Conservation (phyloP, 139 green algal species). For the Chlorella sp. region DNA sequence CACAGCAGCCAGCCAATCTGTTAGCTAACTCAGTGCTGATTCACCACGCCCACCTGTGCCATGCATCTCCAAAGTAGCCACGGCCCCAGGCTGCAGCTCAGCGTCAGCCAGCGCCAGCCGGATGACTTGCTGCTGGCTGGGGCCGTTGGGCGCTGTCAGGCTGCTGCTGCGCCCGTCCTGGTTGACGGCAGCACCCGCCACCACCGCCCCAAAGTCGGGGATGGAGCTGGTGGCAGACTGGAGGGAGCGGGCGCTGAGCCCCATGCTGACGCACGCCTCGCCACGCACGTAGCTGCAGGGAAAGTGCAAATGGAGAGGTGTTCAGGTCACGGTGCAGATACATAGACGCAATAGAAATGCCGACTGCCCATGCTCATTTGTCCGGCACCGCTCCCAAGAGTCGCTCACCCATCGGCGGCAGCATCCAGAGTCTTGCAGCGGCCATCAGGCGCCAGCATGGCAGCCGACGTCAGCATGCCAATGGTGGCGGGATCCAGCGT, state of each 20-base stretch:
- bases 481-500: conserved; percentile 67
- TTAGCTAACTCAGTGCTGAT: no score
- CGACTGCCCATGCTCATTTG: no score
- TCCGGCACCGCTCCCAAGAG: no score
- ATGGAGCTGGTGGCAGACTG: neutral
- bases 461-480: conserved; percentile 56
- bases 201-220: conserved; percentile 30
- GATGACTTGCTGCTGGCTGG: conserved; percentile 82
- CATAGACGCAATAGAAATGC: no score
- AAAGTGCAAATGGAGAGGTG: no score
- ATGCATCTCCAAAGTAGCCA: conserved; percentile 73
- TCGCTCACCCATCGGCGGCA: conserved; percentile 50
- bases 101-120: conserved; percentile 58
- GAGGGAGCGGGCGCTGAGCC: conserved; percentile 10
- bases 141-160: conserved; percentile 91
- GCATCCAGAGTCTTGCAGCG: conserved; percentile 55
- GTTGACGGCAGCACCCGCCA: conserved; percentile 77
- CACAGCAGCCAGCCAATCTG: no score
- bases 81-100: neutral
- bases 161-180: conserved; percentile 90
- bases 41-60: conserved; percentile 86
- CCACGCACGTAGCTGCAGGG: conserved; percentile 74
- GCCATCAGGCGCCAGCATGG: conserved; percentile 57
- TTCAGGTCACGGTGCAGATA: no score
- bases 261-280: conserved; percentile 71